Evolutionary conservation across 2,329 filamentous ascomycete genomes (phyloP).

Genomic region (Cercospora janseana): DNA sequence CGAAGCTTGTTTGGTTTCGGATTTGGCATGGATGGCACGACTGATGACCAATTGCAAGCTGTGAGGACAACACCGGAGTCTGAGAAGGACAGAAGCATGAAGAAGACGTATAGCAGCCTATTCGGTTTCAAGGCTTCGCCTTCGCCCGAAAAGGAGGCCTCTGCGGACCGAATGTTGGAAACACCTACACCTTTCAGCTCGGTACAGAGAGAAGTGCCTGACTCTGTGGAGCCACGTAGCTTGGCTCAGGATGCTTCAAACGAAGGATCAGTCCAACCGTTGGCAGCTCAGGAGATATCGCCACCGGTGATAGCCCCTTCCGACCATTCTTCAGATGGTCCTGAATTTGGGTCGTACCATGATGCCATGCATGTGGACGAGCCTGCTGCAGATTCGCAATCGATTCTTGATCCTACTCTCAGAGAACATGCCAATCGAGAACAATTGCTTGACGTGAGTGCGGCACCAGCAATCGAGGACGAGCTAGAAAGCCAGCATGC

Average conservation of each 20-base stretch:
- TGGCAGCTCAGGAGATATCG: too few species aligned
- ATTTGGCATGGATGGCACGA: conserved; percentile 26
- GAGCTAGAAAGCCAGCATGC: neutral
- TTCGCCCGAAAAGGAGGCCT: conserved; percentile 24
- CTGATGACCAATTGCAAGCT: conserved; percentile 9
- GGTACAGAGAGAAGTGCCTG: neutral
- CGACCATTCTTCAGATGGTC: neutral
- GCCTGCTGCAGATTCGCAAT: neutral
- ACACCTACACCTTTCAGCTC: conserved; percentile 14
- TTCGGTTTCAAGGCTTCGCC: conserved; percentile 35
- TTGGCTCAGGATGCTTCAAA: neutral
- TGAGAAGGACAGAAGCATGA: conserved; percentile 33
- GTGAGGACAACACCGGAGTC: conserved; percentile 29
- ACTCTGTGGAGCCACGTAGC: neutral
- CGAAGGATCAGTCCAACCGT: too few species aligned
- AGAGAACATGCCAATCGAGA: too few species aligned
- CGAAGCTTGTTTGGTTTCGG: conserved; percentile 19
- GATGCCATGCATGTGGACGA: neutral
- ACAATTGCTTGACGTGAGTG: too few species aligned
- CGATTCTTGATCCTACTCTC: neutral
- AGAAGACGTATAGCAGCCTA: conserved; percentile 33
- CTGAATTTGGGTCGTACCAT: neutral
- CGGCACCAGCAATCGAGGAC: neutral
- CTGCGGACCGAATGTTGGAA: conserved; percentile 6
- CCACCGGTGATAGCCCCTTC: too few species aligned